Percentiles rank a stretch among this genome's conserved stretches.
Evolutionary conservation across 306 rosid species (phyloP).

Genomic region (Rosa rugosa): DNA sequence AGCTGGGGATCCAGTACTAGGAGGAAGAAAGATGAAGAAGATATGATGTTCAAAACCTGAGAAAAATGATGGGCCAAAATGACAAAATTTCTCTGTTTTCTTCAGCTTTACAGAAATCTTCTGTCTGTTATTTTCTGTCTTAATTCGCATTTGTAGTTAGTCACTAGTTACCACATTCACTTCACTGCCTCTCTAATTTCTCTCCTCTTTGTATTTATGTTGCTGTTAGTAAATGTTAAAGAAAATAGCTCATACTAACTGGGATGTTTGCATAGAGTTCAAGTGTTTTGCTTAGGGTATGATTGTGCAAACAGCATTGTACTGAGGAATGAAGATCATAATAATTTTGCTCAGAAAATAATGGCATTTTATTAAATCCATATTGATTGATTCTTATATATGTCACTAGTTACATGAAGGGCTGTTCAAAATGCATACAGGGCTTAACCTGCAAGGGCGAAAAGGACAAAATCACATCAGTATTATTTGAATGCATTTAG

Average conservation of each 20-base stretch:
- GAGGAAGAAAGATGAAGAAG: slow-evolving; percentile 71
- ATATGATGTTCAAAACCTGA: slow-evolving; percentile 57
- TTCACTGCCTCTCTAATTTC: slow-evolving; percentile 31
- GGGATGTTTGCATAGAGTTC: background rate
- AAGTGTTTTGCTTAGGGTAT: slow-evolving; percentile 1
- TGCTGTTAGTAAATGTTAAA: slow-evolving; percentile 31
- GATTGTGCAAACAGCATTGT: slow-evolving; percentile 6
- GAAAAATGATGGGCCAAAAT: slow-evolving; percentile 19
- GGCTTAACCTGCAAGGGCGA: background rate
- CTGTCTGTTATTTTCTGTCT: slow-evolving; percentile 20
- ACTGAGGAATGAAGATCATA: slow-evolving; percentile 14
- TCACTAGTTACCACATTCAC: slow-evolving; percentile 18
- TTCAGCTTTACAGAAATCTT: slow-evolving; percentile 30
- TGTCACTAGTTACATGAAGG: background rate
- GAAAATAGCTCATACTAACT: slow-evolving; percentile 22
- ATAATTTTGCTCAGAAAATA: background rate
- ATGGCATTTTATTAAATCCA: background rate
- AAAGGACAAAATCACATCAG: background rate
- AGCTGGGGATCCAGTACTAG: slow-evolving; percentile 41
- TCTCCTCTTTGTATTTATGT: slow-evolving; percentile 32
- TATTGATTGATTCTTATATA: background rate
- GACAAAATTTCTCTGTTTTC: slow-evolving; percentile 27
- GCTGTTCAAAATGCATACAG: background rate
- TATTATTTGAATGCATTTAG: background rate
- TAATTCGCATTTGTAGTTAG: slow-evolving; percentile 33